phyloP scores from a whole-genome alignment of 73 alveolate genomes.

The Tetrahymena elliotti region DNA sequence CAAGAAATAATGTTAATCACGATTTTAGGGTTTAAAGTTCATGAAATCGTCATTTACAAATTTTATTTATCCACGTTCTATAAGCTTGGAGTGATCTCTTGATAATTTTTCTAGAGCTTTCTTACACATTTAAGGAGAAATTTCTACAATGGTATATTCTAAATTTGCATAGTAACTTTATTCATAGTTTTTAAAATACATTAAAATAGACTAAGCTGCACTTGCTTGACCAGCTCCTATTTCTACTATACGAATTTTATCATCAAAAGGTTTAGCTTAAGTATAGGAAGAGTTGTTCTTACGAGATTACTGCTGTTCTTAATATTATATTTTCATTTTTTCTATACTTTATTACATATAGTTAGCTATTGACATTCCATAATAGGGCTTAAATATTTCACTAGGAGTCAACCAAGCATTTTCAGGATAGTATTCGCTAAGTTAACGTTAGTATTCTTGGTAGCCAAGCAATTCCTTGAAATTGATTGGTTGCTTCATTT shows the following conservation, averaged over 20 bases:
- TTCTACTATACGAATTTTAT: conserved; percentile 58
- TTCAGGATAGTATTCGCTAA: conserved; percentile 68
- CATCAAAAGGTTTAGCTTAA: background rate
- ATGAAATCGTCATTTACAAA: conserved; percentile 46
- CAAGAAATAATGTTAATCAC: conserved; percentile 41
- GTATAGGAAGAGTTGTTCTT: background rate
- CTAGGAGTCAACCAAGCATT: conserved; percentile 81
- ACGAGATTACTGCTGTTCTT: background rate
- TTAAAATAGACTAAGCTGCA: conserved; percentile 61
- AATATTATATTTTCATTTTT: background rate
- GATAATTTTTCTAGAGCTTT: conserved; percentile 44
- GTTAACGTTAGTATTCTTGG: conserved; percentile 49
- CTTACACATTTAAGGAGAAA: conserved; percentile 51
- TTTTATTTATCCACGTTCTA: conserved; percentile 39
- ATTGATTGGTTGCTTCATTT: conserved; percentile 50
- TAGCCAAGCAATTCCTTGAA: conserved; percentile 54
- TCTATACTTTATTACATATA: conserved; percentile 48
- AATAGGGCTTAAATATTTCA: conserved; percentile 79
- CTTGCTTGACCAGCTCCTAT: conserved; percentile 89
- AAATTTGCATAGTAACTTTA: conserved; percentile 41
- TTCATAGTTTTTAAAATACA: conserved; percentile 57
- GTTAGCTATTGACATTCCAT: conserved; percentile 76
- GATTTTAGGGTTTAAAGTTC: conserved; percentile 20
- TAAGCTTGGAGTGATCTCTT: conserved; percentile 35
- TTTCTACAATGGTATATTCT: conserved; percentile 67